These are phyloP conservation scores for Tilletia caries DNA, from an alignment of 1,284 basidiomycete species.

Conservation along the genomic window DNA sequence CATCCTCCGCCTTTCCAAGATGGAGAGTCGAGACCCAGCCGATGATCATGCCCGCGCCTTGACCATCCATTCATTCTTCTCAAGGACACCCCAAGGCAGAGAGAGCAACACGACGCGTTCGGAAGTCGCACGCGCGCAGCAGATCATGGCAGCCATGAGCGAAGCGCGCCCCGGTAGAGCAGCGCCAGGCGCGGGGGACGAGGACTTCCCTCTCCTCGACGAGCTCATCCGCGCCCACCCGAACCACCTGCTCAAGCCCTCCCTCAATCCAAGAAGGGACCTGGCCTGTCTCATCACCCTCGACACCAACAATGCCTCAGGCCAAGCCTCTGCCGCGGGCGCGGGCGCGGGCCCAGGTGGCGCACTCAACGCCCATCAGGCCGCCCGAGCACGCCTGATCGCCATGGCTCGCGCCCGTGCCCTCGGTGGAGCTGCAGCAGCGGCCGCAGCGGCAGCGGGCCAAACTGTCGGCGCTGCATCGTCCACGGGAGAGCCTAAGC, in stretches of 20 bases:
- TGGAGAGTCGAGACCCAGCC: too few relatives aligned
- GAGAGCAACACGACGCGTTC: too few relatives aligned
- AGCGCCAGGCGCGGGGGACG: not conserved
- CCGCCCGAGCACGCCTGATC: slow-evolving; percentile 1
- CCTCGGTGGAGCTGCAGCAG: not conserved
- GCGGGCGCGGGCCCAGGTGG: not conserved
- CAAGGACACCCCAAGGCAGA: too few relatives aligned
- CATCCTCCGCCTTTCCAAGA: not conserved
- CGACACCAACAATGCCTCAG: not conserved
- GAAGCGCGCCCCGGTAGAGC: not conserved
- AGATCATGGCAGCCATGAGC: not conserved
- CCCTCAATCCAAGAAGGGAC: slow-evolving; percentile 36
- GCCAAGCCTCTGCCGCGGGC: too few relatives aligned
- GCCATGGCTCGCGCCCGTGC: slow-evolving; percentile 7
- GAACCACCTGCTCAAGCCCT: slow-evolving; percentile 20
- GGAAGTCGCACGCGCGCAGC: too few relatives aligned
- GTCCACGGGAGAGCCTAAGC: slow-evolving; percentile 23
- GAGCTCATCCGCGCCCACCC: not conserved
- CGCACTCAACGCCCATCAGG: not conserved
- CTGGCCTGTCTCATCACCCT: slow-evolving; percentile 26
- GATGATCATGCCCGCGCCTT: too few relatives aligned
- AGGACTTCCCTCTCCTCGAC: not conserved
- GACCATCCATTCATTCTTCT: too few relatives aligned
- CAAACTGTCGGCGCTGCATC: not conserved
- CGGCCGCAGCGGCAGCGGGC: not conserved